Evolutionary conservation across 164 flowering plant genomes (phyloP), one percentile per base, ranked within the genome.

Genomic region (Hamamelis virginiana): DNA sequence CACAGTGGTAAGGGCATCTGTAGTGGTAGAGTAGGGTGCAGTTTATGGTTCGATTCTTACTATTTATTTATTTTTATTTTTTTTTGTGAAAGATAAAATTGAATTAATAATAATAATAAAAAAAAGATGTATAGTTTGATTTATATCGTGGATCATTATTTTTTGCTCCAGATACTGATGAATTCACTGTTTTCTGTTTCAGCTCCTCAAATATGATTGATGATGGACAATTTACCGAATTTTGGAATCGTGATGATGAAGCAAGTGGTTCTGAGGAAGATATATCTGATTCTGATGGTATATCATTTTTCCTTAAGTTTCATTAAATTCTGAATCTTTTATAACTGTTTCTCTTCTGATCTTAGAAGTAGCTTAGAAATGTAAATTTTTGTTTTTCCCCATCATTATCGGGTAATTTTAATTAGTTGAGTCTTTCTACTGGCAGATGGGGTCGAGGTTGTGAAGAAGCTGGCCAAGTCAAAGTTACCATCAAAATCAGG

Each of bases 181-280:
- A n/a, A n/a, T 10, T 18, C 4, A 41, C 1, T 69, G n/a, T 18
- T 65, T 44, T 47, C 27, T 43, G n/a, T 70, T 67, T 59, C 89
- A 90, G 97, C 76, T 68, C 83, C 25, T 60, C 80, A 46, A 76
- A 69, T 75, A 22, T 38, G 65, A 66, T 38, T 64, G 72, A 66
- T 75, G 86, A 74, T 68, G 84, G 73, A 46, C 77, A 76, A 21
- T 69, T 53, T 56, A 81, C 92, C 8, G 97, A 94, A 75, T 94
- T 87, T 68, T 87, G 96, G 97, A 86, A 88, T 71, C 91, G 87
- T 71, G 90, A 90, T 59, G 97, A 90, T 74, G 94, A 82, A 78
- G 84, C 71, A 66, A 85, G 85, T 79, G 74, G 66, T 69, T 87
- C 91, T 64, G 97, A 86, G 66, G 97, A 91, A 64, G 98, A 90